Base-by-base conservation (phyloP, 2,329 filamentous ascomycete genomes). In the Colletotrichum cuscutae region DNA sequence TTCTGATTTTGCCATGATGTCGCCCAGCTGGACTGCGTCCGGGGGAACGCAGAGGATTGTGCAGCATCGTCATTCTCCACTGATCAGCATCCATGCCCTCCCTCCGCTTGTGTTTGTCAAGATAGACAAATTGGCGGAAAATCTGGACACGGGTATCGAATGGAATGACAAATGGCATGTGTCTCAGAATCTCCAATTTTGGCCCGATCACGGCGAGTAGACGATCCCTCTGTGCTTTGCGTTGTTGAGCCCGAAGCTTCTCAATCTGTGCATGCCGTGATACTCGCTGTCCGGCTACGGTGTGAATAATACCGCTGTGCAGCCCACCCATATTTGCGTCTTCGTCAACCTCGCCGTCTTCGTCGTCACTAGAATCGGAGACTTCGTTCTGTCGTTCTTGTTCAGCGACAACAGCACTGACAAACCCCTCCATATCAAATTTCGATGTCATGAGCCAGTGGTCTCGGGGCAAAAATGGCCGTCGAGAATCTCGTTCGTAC, bases 161-260 rank as follows among this genome's bases (percentile, higher is more conserved):
- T 0, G 96, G 97, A 57, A 99, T 97, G 76, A 96, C 94, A 80
- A 98, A 99, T 0, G 97, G 97, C 92, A 99, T 97, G 78, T 98
- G 97, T 76, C 97, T 93, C 63, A 99, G 83, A 5, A 99, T 94
- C 79, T 98, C 95, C 11, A 98, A 86, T 76, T 96, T 92, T 0
- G 97, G 96, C 0, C 93, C 94, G 73, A 98, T 91, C 15, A 93
- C 89, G 60, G 95, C 94, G 28, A 97, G 84, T 73, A 94, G 89
- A 75, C 94, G 91, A 76, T 92, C 91, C 49, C 92, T 88, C 56
- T 91, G 91, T 7, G 89, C 87, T 78, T 91, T 91, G 75, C 91
- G 89, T 77, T 94, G 91, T 75, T 91, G 89, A 52, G 87, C 86
- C 75, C 89, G 89, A 57, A 93, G 81, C 67, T 86, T 85, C 78